A percentile compares a stretch with the other conserved stretches of the same genome.
These are phyloP conservation scores for Kwoniella newhampshirensis DNA, from an alignment of 768 basidiomycete species.

Conservation along the genomic window DNA sequence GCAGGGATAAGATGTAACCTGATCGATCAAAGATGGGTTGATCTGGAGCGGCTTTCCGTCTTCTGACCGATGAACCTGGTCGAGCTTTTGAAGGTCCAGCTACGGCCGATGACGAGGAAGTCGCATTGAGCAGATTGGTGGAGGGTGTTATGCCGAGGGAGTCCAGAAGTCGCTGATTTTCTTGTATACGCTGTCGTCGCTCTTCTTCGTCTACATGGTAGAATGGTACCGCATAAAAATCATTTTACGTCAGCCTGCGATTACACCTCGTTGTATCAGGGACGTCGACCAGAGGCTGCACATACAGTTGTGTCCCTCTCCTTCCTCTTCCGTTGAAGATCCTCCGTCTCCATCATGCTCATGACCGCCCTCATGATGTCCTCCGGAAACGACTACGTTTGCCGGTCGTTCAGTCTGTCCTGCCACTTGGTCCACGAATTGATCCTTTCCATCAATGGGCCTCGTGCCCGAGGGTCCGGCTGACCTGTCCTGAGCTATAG, in stretches of 20 bases:
- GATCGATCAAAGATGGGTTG: slow-evolving; percentile 30
- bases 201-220: slow-evolving; percentile 37
- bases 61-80: not conserved
- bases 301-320: slow-evolving; percentile 21
- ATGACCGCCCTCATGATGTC: slow-evolving; percentile 6
- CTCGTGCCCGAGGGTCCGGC: not conserved
- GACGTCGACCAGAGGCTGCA: not conserved
- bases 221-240: too few relatives aligned
- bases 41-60: slow-evolving; percentile 6
- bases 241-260: too few relatives aligned
- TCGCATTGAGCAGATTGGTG: not conserved
- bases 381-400: not conserved
- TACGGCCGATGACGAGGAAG: not conserved
- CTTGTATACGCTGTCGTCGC: slow-evolving; percentile 32
- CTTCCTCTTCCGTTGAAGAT: slow-evolving; percentile 11
- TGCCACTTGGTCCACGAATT: slow-evolving; percentile 4
- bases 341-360: slow-evolving; percentile 5
- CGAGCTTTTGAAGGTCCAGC: not conserved
- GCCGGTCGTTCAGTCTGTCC: not conserved
- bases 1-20: slow-evolving; percentile 34
- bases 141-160: slow-evolving; percentile 21
- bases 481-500: not conserved
- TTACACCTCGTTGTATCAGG: too few relatives aligned
- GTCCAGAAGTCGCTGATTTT: slow-evolving; percentile 31
- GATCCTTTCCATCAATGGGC: not conserved